These are phyloP conservation scores for Nicotiana attenuata DNA, from an alignment of 257 asterid genomes.

Conservation along the genomic window DNA sequence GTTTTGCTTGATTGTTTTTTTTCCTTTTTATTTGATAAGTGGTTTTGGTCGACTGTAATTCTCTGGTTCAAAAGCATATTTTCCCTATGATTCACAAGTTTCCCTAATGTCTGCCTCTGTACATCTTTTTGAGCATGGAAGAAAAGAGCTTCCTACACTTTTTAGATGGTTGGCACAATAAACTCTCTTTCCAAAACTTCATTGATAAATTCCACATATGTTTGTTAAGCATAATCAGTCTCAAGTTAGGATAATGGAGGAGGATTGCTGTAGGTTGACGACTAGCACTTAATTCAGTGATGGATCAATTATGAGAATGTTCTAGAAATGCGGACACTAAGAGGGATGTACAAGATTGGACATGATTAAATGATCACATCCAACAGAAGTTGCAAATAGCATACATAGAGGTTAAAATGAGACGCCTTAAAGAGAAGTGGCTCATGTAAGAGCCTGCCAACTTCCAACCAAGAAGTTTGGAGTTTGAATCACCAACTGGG, in stretches of 20 bases:
- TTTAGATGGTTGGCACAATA: not conserved
- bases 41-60: not conserved
- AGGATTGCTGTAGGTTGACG: not conserved
- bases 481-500: not conserved
- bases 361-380: not conserved
- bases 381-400: not conserved
- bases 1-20: not conserved
- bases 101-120: not conserved
- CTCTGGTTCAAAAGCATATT: not conserved
- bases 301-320: not conserved
- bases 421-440: not conserved
- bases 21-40: too few species aligned
- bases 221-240: not conserved
- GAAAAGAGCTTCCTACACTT: not conserved
- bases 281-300: not conserved
- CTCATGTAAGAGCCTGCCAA: not conserved
- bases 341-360: not conserved
- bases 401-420: not conserved
- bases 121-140: not conserved
- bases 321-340: not conserved
- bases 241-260: not conserved
- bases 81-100: not conserved
- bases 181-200: not conserved
- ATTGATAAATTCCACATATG: not conserved
- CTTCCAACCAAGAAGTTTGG: conserved; percentile 2